A percentile compares a stretch with the other conserved stretches of the same genome.
Conservation (phyloP, 306 rosid species). For the Astragalus glycyphyllos region DNA sequence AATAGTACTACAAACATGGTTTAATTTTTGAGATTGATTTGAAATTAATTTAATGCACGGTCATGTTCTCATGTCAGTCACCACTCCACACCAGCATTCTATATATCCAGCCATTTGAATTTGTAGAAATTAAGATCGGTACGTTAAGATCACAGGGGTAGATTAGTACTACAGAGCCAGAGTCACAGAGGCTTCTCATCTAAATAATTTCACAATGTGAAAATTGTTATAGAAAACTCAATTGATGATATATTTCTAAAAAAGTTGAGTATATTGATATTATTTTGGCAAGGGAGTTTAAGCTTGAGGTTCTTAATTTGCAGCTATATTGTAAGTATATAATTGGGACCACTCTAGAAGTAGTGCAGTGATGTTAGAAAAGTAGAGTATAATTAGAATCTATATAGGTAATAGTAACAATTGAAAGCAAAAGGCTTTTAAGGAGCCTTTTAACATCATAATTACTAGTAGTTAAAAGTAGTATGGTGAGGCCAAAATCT, state of each 20-base stretch:
- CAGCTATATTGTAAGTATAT: neutral
- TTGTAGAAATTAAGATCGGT: constrained; percentile 21
- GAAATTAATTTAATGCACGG: constrained; percentile 15
- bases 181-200: neutral
- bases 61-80: constrained; percentile 42
- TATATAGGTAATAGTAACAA: no score
- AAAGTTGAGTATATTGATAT: no score
- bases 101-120: constrained; percentile 41
- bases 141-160: constrained; percentile 27
- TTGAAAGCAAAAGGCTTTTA: no score
- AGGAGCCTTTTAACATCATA: no score
- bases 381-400: no score
- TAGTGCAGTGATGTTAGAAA: no score
- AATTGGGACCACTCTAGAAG: no score
- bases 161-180: neutral
- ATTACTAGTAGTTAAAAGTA: no score
- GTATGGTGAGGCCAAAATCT: no score
- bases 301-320: neutral
- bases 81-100: constrained; percentile 42
- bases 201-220: neutral
- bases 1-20: neutral
- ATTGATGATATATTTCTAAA: no score
- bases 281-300: no score
- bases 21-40: constrained; percentile 18
- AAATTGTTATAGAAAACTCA: no score